Evolutionary conservation across 352 stramenopile genomes (phyloP).

Genomic region (Aphanomyces euteiches): DNA sequence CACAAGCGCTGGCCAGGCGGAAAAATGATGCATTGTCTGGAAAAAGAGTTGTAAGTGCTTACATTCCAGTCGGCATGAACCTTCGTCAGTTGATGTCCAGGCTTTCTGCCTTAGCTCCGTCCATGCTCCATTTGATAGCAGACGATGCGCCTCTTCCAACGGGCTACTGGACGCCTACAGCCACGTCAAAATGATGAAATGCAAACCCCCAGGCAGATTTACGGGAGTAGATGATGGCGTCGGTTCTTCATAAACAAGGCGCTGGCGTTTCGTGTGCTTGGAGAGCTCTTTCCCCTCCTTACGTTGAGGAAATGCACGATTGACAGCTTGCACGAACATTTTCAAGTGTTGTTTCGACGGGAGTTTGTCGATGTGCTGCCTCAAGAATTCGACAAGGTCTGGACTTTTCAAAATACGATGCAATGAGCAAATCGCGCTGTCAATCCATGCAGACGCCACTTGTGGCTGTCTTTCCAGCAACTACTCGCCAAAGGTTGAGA

Average conservation of each 20-base stretch:
- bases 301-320: not conserved
- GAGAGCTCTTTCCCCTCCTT: not conserved
- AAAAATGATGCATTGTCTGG: not conserved
- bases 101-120: not conserved
- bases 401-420: not conserved
- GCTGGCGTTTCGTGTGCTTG: not conserved
- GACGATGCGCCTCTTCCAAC: not conserved
- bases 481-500: too few relatives aligned
- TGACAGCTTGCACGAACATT: not conserved
- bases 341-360: not conserved
- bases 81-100: not conserved
- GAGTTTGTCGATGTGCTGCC: not conserved
- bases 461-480: too few relatives aligned
- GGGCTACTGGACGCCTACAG: too few relatives aligned
- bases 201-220: too few relatives aligned
- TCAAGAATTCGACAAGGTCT: not conserved
- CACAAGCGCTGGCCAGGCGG: not conserved
- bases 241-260: not conserved
- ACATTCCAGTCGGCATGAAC: not conserved
- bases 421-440: not conserved
- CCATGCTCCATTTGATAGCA: not conserved
- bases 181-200: too few relatives aligned
- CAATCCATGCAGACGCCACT: not conserved
- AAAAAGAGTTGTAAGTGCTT: slow-evolving; percentile 3
- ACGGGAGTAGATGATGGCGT: not conserved